Conservation (phyloP, 495 filamentous ascomycete species). For the Tuber aestivum region DNA sequence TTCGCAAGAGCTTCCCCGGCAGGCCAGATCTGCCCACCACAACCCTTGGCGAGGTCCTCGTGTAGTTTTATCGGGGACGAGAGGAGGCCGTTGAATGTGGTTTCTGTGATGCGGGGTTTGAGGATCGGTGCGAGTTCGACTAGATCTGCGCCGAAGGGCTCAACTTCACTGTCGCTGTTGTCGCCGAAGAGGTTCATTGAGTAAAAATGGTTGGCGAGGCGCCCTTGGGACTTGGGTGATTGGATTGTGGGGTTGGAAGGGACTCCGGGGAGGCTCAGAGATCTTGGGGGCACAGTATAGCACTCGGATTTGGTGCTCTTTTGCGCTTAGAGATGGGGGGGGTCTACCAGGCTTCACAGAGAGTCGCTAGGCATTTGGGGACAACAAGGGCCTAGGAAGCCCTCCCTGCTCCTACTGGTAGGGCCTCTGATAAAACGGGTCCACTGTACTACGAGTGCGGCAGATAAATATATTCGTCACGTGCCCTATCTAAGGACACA, state of each 20-base stretch:
- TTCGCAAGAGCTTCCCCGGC: conserved; percentile 81
- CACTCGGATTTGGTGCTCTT: background rate
- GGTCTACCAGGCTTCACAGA: background rate
- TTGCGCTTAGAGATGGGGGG: background rate
- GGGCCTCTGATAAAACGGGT: background rate
- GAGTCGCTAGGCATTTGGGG: background rate
- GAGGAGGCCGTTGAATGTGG: conserved; percentile 72
- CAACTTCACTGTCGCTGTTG: conserved; percentile 40
- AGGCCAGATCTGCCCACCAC: conserved; percentile 89
- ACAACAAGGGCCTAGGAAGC: background rate
- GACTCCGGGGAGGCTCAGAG: conserved; percentile 16
- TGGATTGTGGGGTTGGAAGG: conserved; percentile 14
- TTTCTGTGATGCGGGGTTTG: conserved; percentile 53
- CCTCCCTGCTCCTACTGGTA: background rate
- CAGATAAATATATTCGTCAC: too few species aligned
- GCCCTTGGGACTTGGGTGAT: background rate
- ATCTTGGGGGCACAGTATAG: conserved; percentile 11
- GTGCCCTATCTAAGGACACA: too few species aligned
- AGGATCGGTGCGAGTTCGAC: conserved; percentile 35
- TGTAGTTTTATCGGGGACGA: conserved; percentile 63
- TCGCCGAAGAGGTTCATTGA: conserved; percentile 41
- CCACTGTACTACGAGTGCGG: background rate
- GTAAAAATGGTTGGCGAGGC: conserved; percentile 3
- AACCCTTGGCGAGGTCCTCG: conserved; percentile 78
- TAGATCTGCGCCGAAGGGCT: conserved; percentile 35